Evolutionary conservation across 2,329 filamentous ascomycete genomes (phyloP).

Genomic region (Aspergillus fischeri): DNA sequence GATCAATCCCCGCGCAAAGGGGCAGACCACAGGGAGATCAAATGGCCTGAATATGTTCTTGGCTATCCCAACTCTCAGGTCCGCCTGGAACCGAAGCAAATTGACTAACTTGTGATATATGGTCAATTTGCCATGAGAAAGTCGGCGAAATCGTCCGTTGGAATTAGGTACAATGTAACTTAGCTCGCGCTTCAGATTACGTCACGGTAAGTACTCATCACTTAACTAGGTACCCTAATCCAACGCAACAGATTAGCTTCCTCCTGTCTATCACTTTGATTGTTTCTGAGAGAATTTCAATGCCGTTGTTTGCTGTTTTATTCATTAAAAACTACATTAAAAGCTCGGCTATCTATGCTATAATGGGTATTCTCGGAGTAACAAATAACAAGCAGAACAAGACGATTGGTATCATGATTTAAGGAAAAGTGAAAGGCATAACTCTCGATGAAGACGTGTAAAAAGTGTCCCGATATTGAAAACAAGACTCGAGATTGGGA

Average conservation of each 20-base stretch:
- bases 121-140: neutral
- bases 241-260: neutral
- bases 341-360: slow-evolving; percentile 14
- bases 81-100: neutral
- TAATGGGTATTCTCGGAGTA: slow-evolving; percentile 16
- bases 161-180: neutral
- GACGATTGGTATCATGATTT: slow-evolving; percentile 18
- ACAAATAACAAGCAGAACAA: slow-evolving; percentile 2
- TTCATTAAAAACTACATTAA: slow-evolving; percentile 20
- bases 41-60: neutral
- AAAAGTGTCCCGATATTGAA: neutral
- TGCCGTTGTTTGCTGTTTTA: neutral
- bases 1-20: neutral
- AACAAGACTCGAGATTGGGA: neutral
- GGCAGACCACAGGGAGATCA: neutral
- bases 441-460: slow-evolving; percentile 4
- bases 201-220: neutral
- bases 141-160: neutral
- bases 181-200: neutral
- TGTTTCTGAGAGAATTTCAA: neutral
- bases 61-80: neutral
- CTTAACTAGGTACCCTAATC: neutral
- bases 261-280: neutral
- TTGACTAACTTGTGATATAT: neutral
- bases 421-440: slow-evolving; percentile 5